These are phyloP conservation scores for Phycomyces blakesleeanus DNA, from an alignment of 192 early-diverging fungal genomes.

Conservation along the genomic window DNA sequence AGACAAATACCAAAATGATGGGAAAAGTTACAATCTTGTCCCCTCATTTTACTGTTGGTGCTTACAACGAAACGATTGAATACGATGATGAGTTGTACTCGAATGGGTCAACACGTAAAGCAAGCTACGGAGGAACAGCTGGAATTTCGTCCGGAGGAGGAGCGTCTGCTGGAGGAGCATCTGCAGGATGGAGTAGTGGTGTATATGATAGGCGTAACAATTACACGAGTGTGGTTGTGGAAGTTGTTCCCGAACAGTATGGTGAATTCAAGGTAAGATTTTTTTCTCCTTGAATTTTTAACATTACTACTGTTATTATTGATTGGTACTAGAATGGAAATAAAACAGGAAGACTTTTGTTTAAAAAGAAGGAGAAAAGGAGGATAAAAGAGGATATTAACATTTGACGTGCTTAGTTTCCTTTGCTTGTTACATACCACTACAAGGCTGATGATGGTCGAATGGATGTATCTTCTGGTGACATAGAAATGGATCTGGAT, in stretches of 20 bases:
- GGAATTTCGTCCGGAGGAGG: background rate
- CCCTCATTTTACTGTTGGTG: conserved; percentile 61
- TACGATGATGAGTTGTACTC: conserved; percentile 65
- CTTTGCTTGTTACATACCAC: conserved; percentile 53
- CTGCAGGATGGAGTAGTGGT: conserved; percentile 35
- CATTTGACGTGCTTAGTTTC: conserved; percentile 45
- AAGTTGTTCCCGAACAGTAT: conserved; percentile 49
- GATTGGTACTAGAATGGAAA: background rate
- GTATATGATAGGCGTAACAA: conserved; percentile 62
- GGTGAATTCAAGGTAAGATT: conserved; percentile 51
- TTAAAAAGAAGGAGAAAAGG: background rate
- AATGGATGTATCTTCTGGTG: conserved; percentile 32
- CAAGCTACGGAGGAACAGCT: conserved; percentile 7
- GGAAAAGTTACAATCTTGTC: conserved; percentile 48
- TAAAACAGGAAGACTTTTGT: background rate
- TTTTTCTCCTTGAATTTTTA: no score
- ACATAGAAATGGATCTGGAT: conserved; percentile 32
- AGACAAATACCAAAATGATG: conserved; percentile 4
- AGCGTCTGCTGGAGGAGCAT: background rate
- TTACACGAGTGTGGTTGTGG: conserved; percentile 54
- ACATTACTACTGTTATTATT: no score
- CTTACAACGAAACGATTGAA: conserved; percentile 78
- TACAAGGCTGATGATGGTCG: conserved; percentile 42
- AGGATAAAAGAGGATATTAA: background rate
- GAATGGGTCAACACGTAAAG: conserved; percentile 30